Evolutionary conservation across 176 grass and related monocot species (phyloP), one percentile per base, ranked within the genome.

Genomic region (Cocos nucifera): DNA sequence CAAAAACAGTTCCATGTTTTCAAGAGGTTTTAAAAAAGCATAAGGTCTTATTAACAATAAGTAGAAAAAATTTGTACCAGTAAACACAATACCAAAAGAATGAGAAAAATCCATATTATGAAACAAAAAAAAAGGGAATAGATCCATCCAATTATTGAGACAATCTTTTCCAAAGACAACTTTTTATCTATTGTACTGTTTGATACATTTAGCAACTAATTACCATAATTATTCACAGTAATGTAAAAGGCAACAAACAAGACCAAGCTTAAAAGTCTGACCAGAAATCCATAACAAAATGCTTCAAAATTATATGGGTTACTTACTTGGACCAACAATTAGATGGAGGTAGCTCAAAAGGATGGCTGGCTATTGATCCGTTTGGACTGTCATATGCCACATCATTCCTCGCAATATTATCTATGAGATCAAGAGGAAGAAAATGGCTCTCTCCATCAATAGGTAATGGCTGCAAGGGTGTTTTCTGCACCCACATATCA

Each of bases 301-400:
- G 35, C 27, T 2, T 14, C 2, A 35, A 66, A 6, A 12, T 9
- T 44, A 44, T 14, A 44, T 44, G 35, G 35, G 35, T 44, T 44
- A 78, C 80, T 77, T 88, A 97, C 92, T 87, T 97, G 73, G 81
- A 67, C 83, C 83, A 91, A 54, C 61, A 73, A 80, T 61, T 65
- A 75, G 62, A 74, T 70, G 66, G 73, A 22, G 78, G 67, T 35
- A 72, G 65, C 4, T 78, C 87, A 75, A 86, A 59, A 27, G 80
- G 78, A 56, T 64, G 66, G 61, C 61, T 67, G 29, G 10, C 15
- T 23, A 22, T 68, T 69, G 76, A 75, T 75, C 72, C 82, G 23
- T 89, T 79, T 63, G 71, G 75, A 73, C 75, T 73, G 30, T 17
- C 54, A 54, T 65, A 79, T 35, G 44, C 59, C 56, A 69, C 55